Evolutionary conservation across 805 yeast species (phyloP), one percentile per base, ranked within the genome.

Genomic region (Suhomyces xylopsoci): DNA sequence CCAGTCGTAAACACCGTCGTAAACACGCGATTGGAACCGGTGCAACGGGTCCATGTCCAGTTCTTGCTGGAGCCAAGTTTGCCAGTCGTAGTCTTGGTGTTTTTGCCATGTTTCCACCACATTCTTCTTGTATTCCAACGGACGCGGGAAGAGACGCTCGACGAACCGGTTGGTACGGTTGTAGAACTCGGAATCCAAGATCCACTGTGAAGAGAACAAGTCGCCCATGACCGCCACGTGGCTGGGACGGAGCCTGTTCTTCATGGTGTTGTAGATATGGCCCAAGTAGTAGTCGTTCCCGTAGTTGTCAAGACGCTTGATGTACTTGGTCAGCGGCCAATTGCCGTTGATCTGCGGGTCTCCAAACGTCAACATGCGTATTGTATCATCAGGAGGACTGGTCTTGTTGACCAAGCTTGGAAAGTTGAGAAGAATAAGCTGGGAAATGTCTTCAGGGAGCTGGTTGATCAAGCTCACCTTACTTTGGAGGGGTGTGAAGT

Each of bases 311-410:
- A 94, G 71, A 49, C 90, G 70, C 54, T 88, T 87, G 53, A 89
- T 75, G 62, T 85, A 83, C 12, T 85, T 81, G 1, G 96, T 87
- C 24, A 76, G 72, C 7, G 80, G 81, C 87, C 90, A 84, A 59
- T 85, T 82, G 2, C 99, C 99, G 56, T 93, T 88, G 67, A 94
- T 92, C 72, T 94, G 99, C 0, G 99, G 99, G 64, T 94, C 99
- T 6, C 98, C 99, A 67, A 91, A 85, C 5, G 96, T 87, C 57
- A 92, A 67, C 69, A 94, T 69, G 56, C 82, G 82, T 49, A 92
- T 79, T 4, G 76, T 71, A 2, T 48, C 25, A n/a, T 57, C 58
- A 32, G 49, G 30, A 10, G 53, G 55, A 42, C 57, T 48, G 3
- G 54, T 52, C 7, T 47, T 17, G 36, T 54, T 60, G 32, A 56